phyloP scores from a whole-genome alignment of 108 stramenopile genomes.

The Aurantiochytrium sp. region DNA sequence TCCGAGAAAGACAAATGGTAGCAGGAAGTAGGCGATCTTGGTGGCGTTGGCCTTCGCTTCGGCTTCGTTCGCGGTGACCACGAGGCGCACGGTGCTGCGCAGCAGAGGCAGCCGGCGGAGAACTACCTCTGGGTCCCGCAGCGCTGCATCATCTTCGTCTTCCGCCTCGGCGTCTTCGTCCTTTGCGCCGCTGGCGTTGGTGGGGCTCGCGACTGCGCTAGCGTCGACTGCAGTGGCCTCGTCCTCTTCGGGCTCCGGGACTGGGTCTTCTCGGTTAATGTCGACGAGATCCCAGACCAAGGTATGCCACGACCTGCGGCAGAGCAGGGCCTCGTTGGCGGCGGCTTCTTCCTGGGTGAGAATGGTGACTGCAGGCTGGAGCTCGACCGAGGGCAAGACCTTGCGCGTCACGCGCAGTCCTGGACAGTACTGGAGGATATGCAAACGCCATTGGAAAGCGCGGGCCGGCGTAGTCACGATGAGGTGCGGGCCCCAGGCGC shows the following conservation, averaged over 20 bases:
- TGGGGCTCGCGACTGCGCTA: no score
- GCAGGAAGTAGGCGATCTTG: neutral
- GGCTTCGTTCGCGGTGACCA: neutral
- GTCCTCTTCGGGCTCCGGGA: neutral
- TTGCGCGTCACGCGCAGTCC: neutral
- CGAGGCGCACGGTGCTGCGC: neutral
- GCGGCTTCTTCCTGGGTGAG: neutral
- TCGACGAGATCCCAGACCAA: neutral
- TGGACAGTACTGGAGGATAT: neutral
- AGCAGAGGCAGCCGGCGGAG: neutral
- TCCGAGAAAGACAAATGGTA: neutral
- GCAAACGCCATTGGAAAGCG: neutral
- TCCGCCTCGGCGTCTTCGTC: neutral
- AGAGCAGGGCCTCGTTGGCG: neutral
- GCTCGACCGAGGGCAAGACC: neutral
- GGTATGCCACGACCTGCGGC: neutral
- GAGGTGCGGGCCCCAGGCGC: conserved; percentile 16
- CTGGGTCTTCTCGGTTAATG: neutral
- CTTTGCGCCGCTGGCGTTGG: no score
- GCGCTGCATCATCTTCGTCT: neutral
- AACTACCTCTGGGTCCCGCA: neutral
- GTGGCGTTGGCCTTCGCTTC: neutral
- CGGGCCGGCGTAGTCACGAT: neutral
- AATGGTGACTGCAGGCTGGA: neutral
- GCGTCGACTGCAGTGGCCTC: neutral